Conservation (phyloP, 1,284 basidiomycete genomes). For the Fomes fomentarius region DNA sequence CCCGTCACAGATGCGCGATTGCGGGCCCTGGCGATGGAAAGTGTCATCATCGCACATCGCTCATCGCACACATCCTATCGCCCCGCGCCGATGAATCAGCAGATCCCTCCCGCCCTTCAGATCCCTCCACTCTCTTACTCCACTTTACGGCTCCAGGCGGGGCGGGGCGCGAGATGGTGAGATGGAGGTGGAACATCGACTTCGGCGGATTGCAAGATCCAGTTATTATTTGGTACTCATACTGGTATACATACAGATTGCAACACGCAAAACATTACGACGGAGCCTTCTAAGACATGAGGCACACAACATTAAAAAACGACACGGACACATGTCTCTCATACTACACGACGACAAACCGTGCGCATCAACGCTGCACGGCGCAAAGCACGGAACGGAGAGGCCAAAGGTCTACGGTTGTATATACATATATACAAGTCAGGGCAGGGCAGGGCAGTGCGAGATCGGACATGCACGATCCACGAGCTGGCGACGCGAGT, state of each 20-base stretch:
- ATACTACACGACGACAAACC: not conserved
- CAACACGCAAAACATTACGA: slow-evolving; percentile 1
- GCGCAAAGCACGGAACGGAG: not conserved
- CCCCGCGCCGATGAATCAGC: slow-evolving; percentile 8
- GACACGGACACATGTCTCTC: too few species aligned
- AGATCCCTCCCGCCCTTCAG: not conserved
- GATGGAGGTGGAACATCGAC: too few species aligned
- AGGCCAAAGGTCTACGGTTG: too few species aligned
- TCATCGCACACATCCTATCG: slow-evolving; percentile 7
- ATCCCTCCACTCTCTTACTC: not conserved
- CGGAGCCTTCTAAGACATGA: not conserved
- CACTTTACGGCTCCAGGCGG: too few species aligned
- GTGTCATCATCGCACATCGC: not conserved
- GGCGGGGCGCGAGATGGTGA: too few species aligned
- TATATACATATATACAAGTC: too few species aligned
- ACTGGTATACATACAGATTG: too few species aligned
- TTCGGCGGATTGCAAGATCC: too few species aligned
- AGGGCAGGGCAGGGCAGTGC: too few species aligned
- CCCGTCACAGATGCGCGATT: slow-evolving; percentile 22
- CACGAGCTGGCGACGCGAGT: not conserved
- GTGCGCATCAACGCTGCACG: not conserved
- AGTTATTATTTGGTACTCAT: too few species aligned
- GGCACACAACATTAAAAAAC: slow-evolving; percentile 3
- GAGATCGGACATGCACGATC: too few species aligned
- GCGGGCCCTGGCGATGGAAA: not conserved